phyloP scores from a whole-genome alignment of 2,329 filamentous ascomycete species.

The Aspergillus sp. region DNA sequence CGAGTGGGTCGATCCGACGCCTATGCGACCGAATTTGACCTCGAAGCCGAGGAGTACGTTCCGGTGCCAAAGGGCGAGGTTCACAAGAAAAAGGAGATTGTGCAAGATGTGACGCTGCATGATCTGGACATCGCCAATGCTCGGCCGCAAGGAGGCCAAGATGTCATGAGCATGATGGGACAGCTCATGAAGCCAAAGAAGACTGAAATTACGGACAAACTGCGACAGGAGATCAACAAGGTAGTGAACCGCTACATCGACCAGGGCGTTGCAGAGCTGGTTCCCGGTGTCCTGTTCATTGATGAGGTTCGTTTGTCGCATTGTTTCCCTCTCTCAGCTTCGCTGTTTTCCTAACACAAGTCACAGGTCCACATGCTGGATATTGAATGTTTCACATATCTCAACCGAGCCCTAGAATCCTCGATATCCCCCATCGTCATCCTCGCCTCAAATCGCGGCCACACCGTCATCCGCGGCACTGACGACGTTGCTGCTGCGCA shows the following conservation, averaged over 20 bases:
- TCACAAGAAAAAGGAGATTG: constrained; percentile 99
- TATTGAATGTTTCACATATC: constrained; percentile 97
- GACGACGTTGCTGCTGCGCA: constrained; percentile 78
- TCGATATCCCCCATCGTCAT: constrained; percentile 95
- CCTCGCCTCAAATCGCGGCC: constrained; percentile 92
- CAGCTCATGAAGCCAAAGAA: constrained; percentile 99
- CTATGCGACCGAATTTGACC: constrained; percentile 96
- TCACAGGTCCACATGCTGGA: constrained; percentile 97
- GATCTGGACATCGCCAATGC: constrained; percentile 96
- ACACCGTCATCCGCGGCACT: constrained; percentile 87
- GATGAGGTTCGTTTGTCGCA: constrained; percentile 69
- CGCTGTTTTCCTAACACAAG: constrained; percentile 13
- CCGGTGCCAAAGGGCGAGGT: constrained; percentile 98
- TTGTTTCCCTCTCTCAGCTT: constrained; percentile 20
- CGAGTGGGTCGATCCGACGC: constrained; percentile 93
- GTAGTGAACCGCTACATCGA: constrained; percentile 99
- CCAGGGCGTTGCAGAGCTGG: constrained; percentile 93
- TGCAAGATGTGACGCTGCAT: constrained; percentile 96
- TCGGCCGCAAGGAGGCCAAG: constrained; percentile 91
- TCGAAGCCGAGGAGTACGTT: constrained; percentile 98
- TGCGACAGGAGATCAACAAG: constrained; percentile 96
- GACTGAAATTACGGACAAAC: constrained; percentile 98
- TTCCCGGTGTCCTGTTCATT: constrained; percentile 98
- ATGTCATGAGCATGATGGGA: constrained; percentile 99
- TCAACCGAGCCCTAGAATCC: constrained; percentile 96